phyloP scores from a whole-genome alignment of 1,284 basidiomycete genomes.

The Sanghuangporus weigelae region DNA sequence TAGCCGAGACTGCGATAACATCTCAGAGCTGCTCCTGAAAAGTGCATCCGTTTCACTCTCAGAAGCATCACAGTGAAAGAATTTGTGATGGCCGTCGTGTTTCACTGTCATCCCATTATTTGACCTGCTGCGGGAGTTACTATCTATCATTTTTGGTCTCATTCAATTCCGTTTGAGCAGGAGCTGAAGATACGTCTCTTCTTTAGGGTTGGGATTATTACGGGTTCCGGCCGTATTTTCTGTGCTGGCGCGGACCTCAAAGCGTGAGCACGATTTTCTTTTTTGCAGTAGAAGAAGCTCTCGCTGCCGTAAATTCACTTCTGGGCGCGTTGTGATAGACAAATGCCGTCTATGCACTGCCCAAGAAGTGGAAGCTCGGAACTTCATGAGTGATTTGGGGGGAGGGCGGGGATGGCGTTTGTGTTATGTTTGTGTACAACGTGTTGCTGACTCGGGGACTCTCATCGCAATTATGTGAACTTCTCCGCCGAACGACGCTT shows the following conservation, averaged over 20 bases:
- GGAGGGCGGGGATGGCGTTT: background rate
- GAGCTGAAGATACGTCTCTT: background rate
- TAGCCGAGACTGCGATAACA: background rate
- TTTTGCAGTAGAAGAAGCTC: background rate
- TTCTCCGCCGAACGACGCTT: background rate
- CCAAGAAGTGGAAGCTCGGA: background rate
- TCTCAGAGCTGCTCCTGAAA: background rate
- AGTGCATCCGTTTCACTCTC: background rate
- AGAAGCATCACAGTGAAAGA: background rate
- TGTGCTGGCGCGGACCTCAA: slow-evolving; percentile 81
- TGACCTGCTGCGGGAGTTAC: background rate
- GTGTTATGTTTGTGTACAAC: background rate
- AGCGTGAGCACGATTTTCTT: slow-evolving; percentile 38
- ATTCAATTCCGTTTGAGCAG: background rate
- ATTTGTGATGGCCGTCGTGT: background rate
- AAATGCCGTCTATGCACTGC: background rate
- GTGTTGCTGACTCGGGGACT: background rate
- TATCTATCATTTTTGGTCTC: background rate
- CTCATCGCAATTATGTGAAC: background rate
- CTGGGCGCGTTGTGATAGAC: too few species aligned
- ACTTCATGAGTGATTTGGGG: background rate
- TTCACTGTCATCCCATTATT: background rate
- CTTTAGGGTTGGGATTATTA: slow-evolving; percentile 68
- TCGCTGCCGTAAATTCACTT: background rate
- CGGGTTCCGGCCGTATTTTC: slow-evolving; percentile 72